phyloP scores from a whole-genome alignment of 2,329 filamentous ascomycete species.

The Curvularia verruculosa region DNA sequence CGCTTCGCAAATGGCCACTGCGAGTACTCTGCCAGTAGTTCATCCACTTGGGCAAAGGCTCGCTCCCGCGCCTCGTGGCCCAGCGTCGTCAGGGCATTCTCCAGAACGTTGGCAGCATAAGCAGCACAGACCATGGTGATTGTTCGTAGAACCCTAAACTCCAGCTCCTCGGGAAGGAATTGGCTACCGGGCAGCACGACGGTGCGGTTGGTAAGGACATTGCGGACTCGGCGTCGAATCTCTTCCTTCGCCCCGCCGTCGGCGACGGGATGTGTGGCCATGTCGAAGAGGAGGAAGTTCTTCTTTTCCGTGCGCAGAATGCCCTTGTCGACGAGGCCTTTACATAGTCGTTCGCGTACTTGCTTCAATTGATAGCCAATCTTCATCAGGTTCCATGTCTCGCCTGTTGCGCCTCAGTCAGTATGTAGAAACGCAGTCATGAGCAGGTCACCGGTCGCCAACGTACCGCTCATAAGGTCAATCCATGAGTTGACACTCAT shows the following conservation, averaged over 20 bases:
- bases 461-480: constrained; percentile 93
- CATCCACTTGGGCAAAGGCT: constrained; percentile 96
- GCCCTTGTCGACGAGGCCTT: constrained; percentile 97
- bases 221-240: constrained; percentile 89
- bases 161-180: constrained; percentile 91
- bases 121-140: constrained; percentile 97
- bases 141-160: constrained; percentile 91
- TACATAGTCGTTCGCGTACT: constrained; percentile 94
- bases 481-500: constrained; percentile 99
- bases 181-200: constrained; percentile 85
- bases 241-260: constrained; percentile 98
- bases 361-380: constrained; percentile 99
- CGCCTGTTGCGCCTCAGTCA: constrained; percentile 64
- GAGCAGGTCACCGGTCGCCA: neutral
- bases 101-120: constrained; percentile 95
- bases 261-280: constrained; percentile 97
- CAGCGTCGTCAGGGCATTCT: constrained; percentile 93
- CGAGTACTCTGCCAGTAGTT: constrained; percentile 92
- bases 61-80: constrained; percentile 93
- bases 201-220: constrained; percentile 89
- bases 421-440: constrained; percentile 12
- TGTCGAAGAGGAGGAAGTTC: constrained; percentile 99
- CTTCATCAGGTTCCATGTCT: constrained; percentile 99
- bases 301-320: constrained; percentile 98
- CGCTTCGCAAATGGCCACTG: constrained; percentile 96